Conservation (phyloP, 148 eudicot species). For the Arbutus unedo region DNA sequence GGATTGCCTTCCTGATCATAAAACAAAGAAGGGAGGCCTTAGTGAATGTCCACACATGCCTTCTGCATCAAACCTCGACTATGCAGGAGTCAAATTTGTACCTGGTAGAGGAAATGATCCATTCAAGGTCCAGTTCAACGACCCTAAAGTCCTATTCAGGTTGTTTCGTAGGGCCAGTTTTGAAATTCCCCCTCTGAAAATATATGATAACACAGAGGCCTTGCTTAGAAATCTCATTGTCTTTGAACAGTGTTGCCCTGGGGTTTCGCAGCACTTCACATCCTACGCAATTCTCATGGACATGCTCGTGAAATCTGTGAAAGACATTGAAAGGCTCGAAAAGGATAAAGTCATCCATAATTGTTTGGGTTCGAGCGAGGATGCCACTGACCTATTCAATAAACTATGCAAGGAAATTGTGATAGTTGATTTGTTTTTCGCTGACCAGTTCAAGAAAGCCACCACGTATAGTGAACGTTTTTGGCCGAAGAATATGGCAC, state of each 20-base stretch:
- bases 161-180: not conserved
- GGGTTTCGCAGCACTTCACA: not conserved
- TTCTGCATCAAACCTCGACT: not conserved
- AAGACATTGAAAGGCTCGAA: not conserved
- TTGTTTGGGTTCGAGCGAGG: not conserved
- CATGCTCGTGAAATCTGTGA: not conserved
- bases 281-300: conserved; percentile 7
- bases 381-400: not conserved
- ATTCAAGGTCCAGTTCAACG: not conserved
- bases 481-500: not conserved
- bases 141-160: not conserved
- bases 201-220: not conserved
- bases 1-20: no score
- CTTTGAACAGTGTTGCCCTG: not conserved
- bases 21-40: no score
- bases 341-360: not conserved
- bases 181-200: not conserved
- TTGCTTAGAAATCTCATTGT: conserved; percentile 12
- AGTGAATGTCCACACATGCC: not conserved
- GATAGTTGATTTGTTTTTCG: not conserved
- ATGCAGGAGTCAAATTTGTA: not conserved
- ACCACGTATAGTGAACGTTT: not conserved
- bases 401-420: not conserved
- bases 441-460: not conserved
- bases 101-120: not conserved